Base-by-base conservation (phyloP, 139 green algal genomes). In the Chlorella ohadii region DNA sequence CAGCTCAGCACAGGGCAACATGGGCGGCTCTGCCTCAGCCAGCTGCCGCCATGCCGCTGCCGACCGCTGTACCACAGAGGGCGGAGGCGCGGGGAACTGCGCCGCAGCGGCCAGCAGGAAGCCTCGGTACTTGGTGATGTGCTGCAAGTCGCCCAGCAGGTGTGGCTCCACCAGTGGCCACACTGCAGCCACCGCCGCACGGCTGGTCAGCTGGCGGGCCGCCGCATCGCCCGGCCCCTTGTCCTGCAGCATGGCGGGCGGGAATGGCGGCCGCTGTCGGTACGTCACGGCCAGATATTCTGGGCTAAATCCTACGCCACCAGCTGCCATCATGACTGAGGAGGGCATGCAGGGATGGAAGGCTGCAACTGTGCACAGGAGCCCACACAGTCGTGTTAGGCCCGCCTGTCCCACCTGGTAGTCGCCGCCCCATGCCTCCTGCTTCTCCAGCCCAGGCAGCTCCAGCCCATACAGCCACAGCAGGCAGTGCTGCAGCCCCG, bases 151-250 rank as follows among this genome's bases (percentile, higher is more conserved):
- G n/a, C 33, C 12, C 78, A 83, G 63, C 39, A 83, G n/a, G 6
- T 64, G 51, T 2, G 61, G 78, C 78, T 73, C 78, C 63, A 83
- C 78, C 20, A 75, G 78, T 2, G 78, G 78, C 78, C 78, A 83
- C 64, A 83, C 61, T 15, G 15, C 63, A 9, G 63, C 78, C 39
- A 83, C 78, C 1, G 63, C 78, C 19, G 73, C 28, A 1, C 17
- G 56, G 36, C 59, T 82, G 36, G 25, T 3, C 22, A 82, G 76
- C 59, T 82, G 76, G 19, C 76, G 59, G 2, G 76, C 56, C 4
- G 76, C 57, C 19, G 55, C 76, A 16, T 72, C 76, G 17, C 39
- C 27, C 9, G 39, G 28, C 12, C 70, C 39, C 25, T 77, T 77
- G 39, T 44, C 70, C 70, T 77, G 70, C 70, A 38, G 25, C 19